Evolutionary conservation across 2,329 filamentous ascomycete species (phyloP), one percentile per base, ranked within the genome.

Genomic region (Beauveria asiatica): DNA sequence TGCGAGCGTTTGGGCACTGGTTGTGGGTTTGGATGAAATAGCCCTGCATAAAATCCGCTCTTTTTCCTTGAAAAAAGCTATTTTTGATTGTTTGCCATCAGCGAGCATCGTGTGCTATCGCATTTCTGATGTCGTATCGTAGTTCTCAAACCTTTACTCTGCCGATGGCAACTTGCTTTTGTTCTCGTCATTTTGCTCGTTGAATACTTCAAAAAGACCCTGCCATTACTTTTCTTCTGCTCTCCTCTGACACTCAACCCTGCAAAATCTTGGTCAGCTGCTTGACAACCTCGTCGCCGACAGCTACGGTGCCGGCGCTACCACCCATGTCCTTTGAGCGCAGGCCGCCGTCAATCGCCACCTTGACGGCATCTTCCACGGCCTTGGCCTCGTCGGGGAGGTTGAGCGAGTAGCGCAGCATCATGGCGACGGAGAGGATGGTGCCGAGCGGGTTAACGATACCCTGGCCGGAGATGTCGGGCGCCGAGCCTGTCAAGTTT

Each of bases 361-460:
- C 83, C 70, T 84, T 83, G 55, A 96, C 92, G 3, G 92, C 92
- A 62, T 86, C 81, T 76, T 97, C 92, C 64, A 97, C 84, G 54
- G 86, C 84, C 63, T 83, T 81, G 39, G 92, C 89, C 74, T 97
- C 87, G 55, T 84, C 80, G 33, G 88, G 85, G 65, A 92, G 83
- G 69, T 86, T 85, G 62, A 97, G 83, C 16, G 92, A 96, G 80
- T 97, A 97, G 70, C 91, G 88, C 69, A 97, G 83, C 87, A 99
- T 90, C 92, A 97, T 96, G 69, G 91, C 91, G 16, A 96, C 83
- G 13, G 92, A 96, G 48, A 97, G 83, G 65, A 97, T 91, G 59
- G 91, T 92, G 55, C 92, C 93, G 62, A 97, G 81, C 39, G 93
- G 93, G 80, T 76, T 73, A 69, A 96, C 92, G 66, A 96, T 87